Conservation (phyloP, 2,329 filamentous ascomycete genomes). For the Huntiella moniliformis region DNA sequence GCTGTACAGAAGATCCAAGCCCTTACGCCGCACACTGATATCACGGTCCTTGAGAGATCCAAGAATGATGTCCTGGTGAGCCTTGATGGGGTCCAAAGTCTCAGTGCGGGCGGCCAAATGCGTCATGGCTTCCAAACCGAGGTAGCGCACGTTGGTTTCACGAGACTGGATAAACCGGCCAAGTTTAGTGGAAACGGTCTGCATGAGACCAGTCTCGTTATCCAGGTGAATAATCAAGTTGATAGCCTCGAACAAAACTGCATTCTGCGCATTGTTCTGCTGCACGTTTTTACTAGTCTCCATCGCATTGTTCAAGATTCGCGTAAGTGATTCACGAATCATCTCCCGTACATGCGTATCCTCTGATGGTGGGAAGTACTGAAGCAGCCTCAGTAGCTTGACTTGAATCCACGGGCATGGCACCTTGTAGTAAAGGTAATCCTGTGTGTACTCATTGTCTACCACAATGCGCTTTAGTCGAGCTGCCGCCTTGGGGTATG, state of each 20-base stretch:
- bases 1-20: slow-evolving; percentile 90
- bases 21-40: slow-evolving; percentile 91
- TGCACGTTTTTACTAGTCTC: slow-evolving; percentile 96
- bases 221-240: slow-evolving; percentile 96
- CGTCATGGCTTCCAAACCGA: slow-evolving; percentile 93
- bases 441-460: slow-evolving; percentile 70
- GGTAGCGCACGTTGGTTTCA: slow-evolving; percentile 92
- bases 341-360: slow-evolving; percentile 82
- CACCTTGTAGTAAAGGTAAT: slow-evolving; percentile 99
- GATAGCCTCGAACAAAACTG: slow-evolving; percentile 93
- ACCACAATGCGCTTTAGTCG: slow-evolving; percentile 77
- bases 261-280: slow-evolving; percentile 97
- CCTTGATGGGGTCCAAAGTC: slow-evolving; percentile 91
- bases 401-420: slow-evolving; percentile 97
- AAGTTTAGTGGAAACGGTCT: slow-evolving; percentile 77
- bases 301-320: slow-evolving; percentile 77
- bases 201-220: slow-evolving; percentile 84
- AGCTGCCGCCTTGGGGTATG: slow-evolving; percentile 83
- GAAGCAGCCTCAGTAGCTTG: slow-evolving; percentile 75
- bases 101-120: slow-evolving; percentile 87
- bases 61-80: slow-evolving; percentile 90
- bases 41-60: slow-evolving; percentile 87
- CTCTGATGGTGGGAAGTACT: slow-evolving; percentile 96
- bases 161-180: slow-evolving; percentile 93
- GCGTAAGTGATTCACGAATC: slow-evolving; percentile 78